Evolutionary conservation across 371 early-diverging fungal species (phyloP), one percentile per base, ranked within the genome.

Genomic region (Mucor sp.): DNA sequence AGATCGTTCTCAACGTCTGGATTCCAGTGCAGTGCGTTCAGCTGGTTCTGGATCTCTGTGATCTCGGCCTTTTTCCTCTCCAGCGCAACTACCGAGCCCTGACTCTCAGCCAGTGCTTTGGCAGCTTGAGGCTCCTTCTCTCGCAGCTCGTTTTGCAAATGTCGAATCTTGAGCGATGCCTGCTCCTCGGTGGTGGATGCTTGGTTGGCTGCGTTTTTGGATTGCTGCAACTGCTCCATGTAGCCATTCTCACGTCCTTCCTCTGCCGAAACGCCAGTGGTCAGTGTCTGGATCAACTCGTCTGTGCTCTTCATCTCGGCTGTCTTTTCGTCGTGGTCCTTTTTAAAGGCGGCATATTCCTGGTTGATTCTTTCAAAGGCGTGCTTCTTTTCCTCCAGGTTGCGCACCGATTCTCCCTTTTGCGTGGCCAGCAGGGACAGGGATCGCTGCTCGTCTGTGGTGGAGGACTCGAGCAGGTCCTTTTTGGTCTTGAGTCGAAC

Each of bases 161-260:
- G 89, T 0, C 69, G 73, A 9, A 92, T 87, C 68, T 92, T 93
- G 50, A 94, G 63, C 37, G 88, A 86, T 14, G 89, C 80, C 70
- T 92, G 93, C 70, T 96, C 92, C 35, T 86, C 85, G 19, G 79
- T 79, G 0, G 94, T 91, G 0, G 79, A 78, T 0, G 89, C 86
- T 28, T 82, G 74, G 55, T 78, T 85, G 15, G 82, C 83, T 14
- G 76, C 79, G 61, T 82, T 84, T 67, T 89, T 91, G 37, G 90
- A 85, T 41, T 85, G 83, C 72, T 93, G 92, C 9, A 99, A 75
- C 71, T 97, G 97, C 70, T 97, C 93, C 89, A 93, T 89, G 67
- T 95, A 99, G 0, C 98, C 97, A 69, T 90, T 94, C 66, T 97
- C 96, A 61, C 93, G 91, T 4, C 97, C 97, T 75, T 95, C 94